Conservation (phyloP, 106 monocot genomes). For the Gastrodia elata region DNA sequence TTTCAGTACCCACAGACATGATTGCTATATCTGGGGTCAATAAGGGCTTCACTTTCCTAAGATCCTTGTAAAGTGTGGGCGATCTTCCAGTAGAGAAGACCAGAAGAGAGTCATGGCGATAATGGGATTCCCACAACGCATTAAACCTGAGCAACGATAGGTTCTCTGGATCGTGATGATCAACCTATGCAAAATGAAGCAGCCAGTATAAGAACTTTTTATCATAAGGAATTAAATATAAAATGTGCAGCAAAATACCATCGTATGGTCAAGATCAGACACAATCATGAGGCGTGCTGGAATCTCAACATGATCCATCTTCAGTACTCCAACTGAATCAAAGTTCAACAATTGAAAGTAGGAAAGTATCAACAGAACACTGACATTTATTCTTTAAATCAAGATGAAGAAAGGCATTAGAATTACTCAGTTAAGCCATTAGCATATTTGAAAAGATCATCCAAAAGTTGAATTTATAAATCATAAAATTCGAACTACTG, state of each 20-base stretch:
- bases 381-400: neutral
- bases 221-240: neutral
- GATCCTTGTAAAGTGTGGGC: conserved; percentile 39
- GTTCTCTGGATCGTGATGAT: conserved; percentile 59
- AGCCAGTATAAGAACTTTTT: neutral
- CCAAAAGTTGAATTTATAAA: neutral
- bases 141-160: conserved; percentile 62
- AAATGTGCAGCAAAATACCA: conserved; percentile 36
- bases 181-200: conserved; percentile 30
- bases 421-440: neutral
- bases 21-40: conserved; percentile 67
- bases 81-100: conserved; percentile 76
- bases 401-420: neutral
- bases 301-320: conserved; percentile 33
- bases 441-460: neutral
- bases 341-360: neutral
- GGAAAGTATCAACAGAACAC: neutral
- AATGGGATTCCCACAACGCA: conserved; percentile 65
- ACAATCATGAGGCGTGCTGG: conserved; percentile 74
- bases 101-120: conserved; percentile 39
- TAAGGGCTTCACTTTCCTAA: conserved; percentile 47
- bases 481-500: neutral
- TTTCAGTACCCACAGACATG: conserved; percentile 70
- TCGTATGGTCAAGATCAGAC: conserved; percentile 87
- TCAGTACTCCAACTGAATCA: neutral